Conservation (phyloP, 768 basidiomycete genomes). For the Russula brevipes region DNA sequence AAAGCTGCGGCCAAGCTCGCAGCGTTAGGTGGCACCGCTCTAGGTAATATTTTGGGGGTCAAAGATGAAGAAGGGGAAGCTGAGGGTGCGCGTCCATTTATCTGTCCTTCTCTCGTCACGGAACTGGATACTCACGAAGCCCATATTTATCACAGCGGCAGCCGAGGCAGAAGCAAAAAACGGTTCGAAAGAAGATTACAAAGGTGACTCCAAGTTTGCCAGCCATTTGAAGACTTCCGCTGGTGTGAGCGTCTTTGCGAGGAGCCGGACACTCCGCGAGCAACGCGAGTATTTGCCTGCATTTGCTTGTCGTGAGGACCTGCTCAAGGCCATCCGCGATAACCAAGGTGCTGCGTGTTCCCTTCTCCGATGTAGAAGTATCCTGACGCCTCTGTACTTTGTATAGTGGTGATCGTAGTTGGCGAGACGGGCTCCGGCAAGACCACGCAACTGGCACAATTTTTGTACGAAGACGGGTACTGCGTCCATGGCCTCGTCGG, state of each 20-base stretch:
- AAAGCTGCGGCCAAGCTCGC: constrained; percentile 97
- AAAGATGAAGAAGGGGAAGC: constrained; percentile 92
- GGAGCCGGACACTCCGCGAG: constrained; percentile 79
- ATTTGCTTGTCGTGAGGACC: constrained; percentile 92
- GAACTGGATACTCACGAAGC: constrained; percentile 80
- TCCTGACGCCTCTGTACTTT: not conserved
- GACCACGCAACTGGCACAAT: constrained; percentile 94
- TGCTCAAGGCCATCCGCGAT: constrained; percentile 83
- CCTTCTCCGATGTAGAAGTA: not conserved
- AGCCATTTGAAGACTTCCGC: constrained; percentile 77
- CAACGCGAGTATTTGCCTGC: constrained; percentile 96
- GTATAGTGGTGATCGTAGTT: constrained; percentile 82
- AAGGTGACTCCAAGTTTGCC: constrained; percentile 97
- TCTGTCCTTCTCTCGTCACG: constrained; percentile 30
- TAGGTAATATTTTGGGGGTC: constrained; percentile 98
- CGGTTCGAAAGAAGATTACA: constrained; percentile 66
- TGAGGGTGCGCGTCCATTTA: constrained; percentile 58
- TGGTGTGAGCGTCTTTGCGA: constrained; percentile 78
- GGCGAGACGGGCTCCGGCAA: constrained; percentile 99
- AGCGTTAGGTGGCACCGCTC: constrained; percentile 80
- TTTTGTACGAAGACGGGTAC: constrained; percentile 96
- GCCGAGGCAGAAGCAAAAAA: constrained; percentile 45
- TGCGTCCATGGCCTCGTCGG: constrained; percentile 85
- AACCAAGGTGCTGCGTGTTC: constrained; percentile 69
- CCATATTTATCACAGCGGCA: constrained; percentile 39